Evolutionary conservation across 2,329 filamentous ascomycete species (phyloP).

Genomic region (Xylaria sp.): DNA sequence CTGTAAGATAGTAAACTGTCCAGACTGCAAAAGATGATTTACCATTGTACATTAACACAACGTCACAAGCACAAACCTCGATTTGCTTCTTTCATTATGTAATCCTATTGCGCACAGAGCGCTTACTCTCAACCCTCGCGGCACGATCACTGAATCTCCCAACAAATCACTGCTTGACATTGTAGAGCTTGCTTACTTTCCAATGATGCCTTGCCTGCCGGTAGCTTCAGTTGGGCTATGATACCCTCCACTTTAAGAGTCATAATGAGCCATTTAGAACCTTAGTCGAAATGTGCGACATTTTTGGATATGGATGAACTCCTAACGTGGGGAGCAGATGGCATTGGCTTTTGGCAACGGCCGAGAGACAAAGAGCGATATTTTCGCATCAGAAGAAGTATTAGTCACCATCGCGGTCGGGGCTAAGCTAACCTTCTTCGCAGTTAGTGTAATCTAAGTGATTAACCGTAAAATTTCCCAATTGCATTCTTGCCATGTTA

Average conservation of each 20-base stretch:
- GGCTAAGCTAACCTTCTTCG: not conserved
- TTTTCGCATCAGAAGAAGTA: too few relatives aligned
- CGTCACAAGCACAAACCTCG: not conserved
- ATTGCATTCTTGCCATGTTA: not conserved
- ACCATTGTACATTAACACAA: not conserved
- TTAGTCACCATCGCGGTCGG: too few relatives aligned
- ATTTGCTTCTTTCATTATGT: not conserved
- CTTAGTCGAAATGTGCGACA: not conserved
- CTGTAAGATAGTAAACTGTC: too few relatives aligned
- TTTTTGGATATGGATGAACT: not conserved
- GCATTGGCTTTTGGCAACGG: not conserved
- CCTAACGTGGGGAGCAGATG: not conserved
- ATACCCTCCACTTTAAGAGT: constrained; percentile 1
- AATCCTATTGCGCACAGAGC: not conserved
- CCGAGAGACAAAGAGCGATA: not conserved
- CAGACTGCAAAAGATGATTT: too few relatives aligned
- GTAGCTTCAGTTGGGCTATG: constrained; percentile 4
- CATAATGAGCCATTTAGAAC: not conserved
- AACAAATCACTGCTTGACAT: not conserved
- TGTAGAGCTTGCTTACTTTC: not conserved
- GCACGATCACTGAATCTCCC: not conserved
- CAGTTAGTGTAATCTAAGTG: not conserved
- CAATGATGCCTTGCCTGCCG: constrained; percentile 1
- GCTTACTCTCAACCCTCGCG: too few relatives aligned
- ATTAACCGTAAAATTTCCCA: not conserved